These are phyloP conservation scores for Cotoneaster glaucophyllus DNA, from an alignment of 306 rosid genomes.

Conservation along the genomic window DNA sequence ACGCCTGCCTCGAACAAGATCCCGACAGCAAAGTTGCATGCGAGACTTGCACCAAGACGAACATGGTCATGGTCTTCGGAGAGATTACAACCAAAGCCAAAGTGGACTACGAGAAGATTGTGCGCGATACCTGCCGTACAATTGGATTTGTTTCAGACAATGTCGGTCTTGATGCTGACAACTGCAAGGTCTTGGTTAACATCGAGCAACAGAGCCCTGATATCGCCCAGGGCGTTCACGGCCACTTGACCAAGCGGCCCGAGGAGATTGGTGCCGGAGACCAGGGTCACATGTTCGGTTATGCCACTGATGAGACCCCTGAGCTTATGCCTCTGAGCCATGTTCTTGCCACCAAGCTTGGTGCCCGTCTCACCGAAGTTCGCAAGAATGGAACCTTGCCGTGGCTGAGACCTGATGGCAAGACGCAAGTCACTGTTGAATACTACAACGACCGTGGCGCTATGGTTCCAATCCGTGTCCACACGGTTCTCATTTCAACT, in stretches of 20 bases:
- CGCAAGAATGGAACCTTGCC: slow-evolving; percentile 55
- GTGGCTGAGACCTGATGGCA: slow-evolving; percentile 64
- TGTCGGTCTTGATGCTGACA: slow-evolving; percentile 61
- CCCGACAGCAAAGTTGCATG: slow-evolving; percentile 69
- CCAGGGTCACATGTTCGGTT: slow-evolving; percentile 69
- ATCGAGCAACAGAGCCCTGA: slow-evolving; percentile 63
- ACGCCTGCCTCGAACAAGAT: slow-evolving; percentile 58
- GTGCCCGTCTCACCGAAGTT: slow-evolving; percentile 54
- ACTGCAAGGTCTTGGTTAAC: slow-evolving; percentile 51
- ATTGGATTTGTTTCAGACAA: slow-evolving; percentile 46
- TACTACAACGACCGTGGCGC: slow-evolving; percentile 55
- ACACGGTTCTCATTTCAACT: slow-evolving; percentile 57
- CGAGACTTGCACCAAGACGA: slow-evolving; percentile 58
- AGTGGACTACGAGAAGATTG: slow-evolving; percentile 57
- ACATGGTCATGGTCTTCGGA: slow-evolving; percentile 65
- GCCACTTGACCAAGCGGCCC: slow-evolving; percentile 50
- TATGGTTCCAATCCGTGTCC: slow-evolving; percentile 53
- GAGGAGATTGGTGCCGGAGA: slow-evolving; percentile 67
- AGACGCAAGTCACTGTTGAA: slow-evolving; percentile 61
- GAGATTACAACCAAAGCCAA: slow-evolving; percentile 59
- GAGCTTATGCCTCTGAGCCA: slow-evolving; percentile 69
- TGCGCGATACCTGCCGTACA: slow-evolving; percentile 39
- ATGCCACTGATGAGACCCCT: slow-evolving; percentile 56
- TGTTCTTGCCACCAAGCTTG: slow-evolving; percentile 58
- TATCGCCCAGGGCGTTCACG: slow-evolving; percentile 55